Conservation (phyloP, 805 yeast species). For the Nematodospora valgi region DNA sequence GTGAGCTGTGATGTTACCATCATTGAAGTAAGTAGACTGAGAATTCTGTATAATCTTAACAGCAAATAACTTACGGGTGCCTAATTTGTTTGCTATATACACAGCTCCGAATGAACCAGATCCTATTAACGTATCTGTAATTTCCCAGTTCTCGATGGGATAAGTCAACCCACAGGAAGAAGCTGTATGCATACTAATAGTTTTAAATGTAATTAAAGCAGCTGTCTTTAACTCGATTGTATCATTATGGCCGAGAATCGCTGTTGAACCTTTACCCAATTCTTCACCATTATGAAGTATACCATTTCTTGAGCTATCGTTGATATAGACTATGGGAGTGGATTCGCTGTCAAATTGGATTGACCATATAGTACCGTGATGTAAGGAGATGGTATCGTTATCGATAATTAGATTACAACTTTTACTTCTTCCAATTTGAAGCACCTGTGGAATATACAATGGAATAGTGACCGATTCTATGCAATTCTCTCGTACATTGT, state of each 20-base stretch:
- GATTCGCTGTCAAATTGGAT: slow-evolving; percentile 48
- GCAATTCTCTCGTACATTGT: background rate
- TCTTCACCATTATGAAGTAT: slow-evolving; percentile 38
- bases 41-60: slow-evolving; percentile 39
- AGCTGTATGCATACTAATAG: background rate
- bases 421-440: slow-evolving; percentile 44
- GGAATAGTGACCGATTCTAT: slow-evolving; percentile 1
- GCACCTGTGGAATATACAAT: slow-evolving; percentile 25
- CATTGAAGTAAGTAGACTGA: slow-evolving; percentile 1
- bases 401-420: slow-evolving; percentile 27
- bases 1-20: background rate
- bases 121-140: slow-evolving; percentile 43
- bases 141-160: slow-evolving; percentile 32
- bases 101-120: slow-evolving; percentile 61
- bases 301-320: slow-evolving; percentile 53
- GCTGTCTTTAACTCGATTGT: slow-evolving; percentile 29
- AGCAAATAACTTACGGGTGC: slow-evolving; percentile 37
- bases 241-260: slow-evolving; percentile 38
- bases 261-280: slow-evolving; percentile 27
- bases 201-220: slow-evolving; percentile 3
- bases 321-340: slow-evolving; percentile 46
- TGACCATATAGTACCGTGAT: slow-evolving; percentile 49
- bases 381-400: slow-evolving; percentile 40
- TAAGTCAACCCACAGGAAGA: background rate
- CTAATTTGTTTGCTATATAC: slow-evolving; percentile 26